phyloP scores from a whole-genome alignment of 352 stramenopile species.

The Hyaloperonospora arabidopsidis region DNA sequence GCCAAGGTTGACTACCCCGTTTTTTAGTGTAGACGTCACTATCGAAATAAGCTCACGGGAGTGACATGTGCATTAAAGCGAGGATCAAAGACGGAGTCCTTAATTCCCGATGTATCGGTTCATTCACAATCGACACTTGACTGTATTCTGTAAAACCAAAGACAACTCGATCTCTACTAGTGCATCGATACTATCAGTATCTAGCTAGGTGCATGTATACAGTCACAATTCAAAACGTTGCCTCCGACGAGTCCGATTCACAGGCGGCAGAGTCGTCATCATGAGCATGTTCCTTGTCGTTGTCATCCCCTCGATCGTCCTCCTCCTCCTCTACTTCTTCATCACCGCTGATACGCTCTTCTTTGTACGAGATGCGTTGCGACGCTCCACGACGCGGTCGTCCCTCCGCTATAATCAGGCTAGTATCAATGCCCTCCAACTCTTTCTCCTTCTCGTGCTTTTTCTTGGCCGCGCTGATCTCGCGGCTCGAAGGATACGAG shows the following conservation, averaged over 20 bases:
- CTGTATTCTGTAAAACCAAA: no score
- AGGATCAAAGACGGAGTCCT: no score
- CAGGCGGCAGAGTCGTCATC: constrained; percentile 10
- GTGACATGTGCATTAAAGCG: no score
- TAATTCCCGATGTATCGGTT: no score
- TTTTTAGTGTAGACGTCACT: background rate
- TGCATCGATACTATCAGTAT: background rate
- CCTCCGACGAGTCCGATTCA: constrained; percentile 35
- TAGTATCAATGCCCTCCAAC: constrained; percentile 77
- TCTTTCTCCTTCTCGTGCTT: constrained; percentile 65
- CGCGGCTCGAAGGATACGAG: constrained; percentile 50
- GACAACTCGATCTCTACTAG: no score
- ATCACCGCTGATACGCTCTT: constrained; percentile 33
- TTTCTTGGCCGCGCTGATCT: constrained; percentile 60
- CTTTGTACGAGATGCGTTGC: constrained; percentile 29
- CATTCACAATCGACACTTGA: no score
- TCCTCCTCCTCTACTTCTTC: constrained; percentile 15
- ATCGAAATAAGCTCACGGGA: background rate
- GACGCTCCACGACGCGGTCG: constrained; percentile 24
- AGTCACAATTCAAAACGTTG: constrained; percentile 24
- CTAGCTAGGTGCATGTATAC: background rate
- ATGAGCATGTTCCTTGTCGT: constrained; percentile 13
- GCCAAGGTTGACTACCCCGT: constrained; percentile 10
- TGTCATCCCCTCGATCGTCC: constrained; percentile 14
- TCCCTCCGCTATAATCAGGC: constrained; percentile 52